These are phyloP conservation scores for Pestalotiopsis sp. DNA, from an alignment of 2,329 filamentous ascomycete species.

Conservation along the genomic window DNA sequence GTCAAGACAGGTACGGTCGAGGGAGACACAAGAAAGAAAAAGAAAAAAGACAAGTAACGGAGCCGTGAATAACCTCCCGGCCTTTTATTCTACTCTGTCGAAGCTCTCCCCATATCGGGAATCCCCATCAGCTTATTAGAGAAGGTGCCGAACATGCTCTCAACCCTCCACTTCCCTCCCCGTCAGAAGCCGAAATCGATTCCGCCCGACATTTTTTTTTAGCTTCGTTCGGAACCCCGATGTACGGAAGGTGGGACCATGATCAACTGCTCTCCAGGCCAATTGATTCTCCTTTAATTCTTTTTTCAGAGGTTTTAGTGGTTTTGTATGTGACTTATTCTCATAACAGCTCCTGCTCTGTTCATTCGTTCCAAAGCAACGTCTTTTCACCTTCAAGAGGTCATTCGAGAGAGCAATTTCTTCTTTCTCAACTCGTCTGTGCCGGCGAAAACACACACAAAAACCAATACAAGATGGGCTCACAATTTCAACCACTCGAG, in stretches of 20 bases:
- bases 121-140: slow-evolving; percentile 2
- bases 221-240: slow-evolving; percentile 9
- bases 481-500: slow-evolving; percentile 36
- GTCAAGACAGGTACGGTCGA: background rate
- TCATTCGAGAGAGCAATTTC: background rate
- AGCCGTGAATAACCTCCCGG: background rate
- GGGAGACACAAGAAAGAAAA: background rate
- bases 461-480: slow-evolving; percentile 20
- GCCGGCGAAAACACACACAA: background rate
- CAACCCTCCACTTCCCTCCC: slow-evolving; percentile 3
- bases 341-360: background rate
- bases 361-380: background rate
- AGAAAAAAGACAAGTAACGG: background rate
- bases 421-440: background rate
- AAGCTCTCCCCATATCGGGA: background rate
- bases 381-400: background rate
- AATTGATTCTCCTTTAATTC: background rate
- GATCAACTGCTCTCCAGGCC: background rate
- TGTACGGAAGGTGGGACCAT: slow-evolving; percentile 4
- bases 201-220: slow-evolving; percentile 7
- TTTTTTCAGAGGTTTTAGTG: background rate
- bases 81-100: background rate
- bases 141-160: background rate
- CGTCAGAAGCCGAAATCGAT: slow-evolving; percentile 7
- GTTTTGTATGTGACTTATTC: background rate